Percentiles rank a stretch among this genome's conserved stretches.
Conservation (phyloP, 139 green algal genomes). For the Volvox reticuliferus region DNA sequence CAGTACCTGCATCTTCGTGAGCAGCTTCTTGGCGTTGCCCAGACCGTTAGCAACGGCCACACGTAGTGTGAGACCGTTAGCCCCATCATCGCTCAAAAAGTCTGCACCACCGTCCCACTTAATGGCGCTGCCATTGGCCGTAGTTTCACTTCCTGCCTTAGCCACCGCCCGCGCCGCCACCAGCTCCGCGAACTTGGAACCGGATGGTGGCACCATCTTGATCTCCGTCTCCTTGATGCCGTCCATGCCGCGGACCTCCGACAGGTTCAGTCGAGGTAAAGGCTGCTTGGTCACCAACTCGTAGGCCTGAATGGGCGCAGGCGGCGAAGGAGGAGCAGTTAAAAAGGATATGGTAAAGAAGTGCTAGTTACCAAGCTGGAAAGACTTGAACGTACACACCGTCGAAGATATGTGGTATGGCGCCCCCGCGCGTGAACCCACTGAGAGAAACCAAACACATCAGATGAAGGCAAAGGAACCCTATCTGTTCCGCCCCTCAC, state of each 20-base stretch:
- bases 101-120: conserved; percentile 8
- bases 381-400: no score
- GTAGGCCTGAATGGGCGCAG: conserved; percentile 30
- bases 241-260: conserved; percentile 75
- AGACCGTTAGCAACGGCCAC: conserved; percentile 81
- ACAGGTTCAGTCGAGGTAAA: conserved; percentile 52
- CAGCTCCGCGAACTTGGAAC: conserved; percentile 49
- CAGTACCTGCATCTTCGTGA: conserved; percentile 55
- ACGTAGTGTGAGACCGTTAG: conserved; percentile 51
- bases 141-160: neutral
- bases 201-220: conserved; percentile 51
- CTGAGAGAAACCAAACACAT: no score
- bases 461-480: no score
- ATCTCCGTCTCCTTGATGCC: conserved; percentile 73
- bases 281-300: conserved; percentile 59
- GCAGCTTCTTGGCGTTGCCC: conserved; percentile 83
- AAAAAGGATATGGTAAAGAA: no score
- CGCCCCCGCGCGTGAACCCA: no score
- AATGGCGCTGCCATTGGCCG: conserved; percentile 36
- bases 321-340: no score
- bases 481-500: conserved; percentile 42
- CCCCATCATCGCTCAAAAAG: conserved; percentile 15
- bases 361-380: no score
- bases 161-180: neutral
- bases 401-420: no score